Evolutionary conservation across 352 stramenopile genomes (phyloP), one percentile per base, ranked within the genome.

Genomic region (Phytophthora cryptogea): DNA sequence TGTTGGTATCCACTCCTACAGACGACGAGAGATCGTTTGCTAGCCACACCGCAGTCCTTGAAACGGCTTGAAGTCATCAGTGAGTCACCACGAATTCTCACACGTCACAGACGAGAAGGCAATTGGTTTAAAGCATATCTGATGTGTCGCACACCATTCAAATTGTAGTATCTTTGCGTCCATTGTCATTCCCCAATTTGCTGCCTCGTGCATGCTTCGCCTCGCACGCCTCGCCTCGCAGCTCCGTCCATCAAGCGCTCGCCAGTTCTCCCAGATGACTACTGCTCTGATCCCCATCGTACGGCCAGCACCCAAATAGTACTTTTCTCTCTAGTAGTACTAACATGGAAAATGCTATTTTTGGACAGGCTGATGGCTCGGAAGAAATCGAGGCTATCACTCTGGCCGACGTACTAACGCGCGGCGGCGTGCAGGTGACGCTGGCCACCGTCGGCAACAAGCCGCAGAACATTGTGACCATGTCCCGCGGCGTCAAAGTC

Each of bases 341-440:
- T 63, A 43, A 50, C 13, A 1, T 44, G 7, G 23, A n/a, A n/a
- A 23, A 32, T 36, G 16, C 2, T 53, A 61, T 3, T 42, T 27
- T 5, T 30, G 1, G 1, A 23, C 11, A 92, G 85, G 85, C 83
- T n/a, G 81, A 92, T 59, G 85, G 79, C 36, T 90, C 66, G 26
- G 85, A 94, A 74, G 85, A 94, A 53, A 91, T 92, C 56, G 85
- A 94, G 63, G 85, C 85, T 17, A 74, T 91, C 47, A 86, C 82
- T 28, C 54, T 94, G 9, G 73, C 82, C 1, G 79, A 92, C 47
- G 83, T 94, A 39, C 68, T 94, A 36, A 76, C 81, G 36, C 82
- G 83, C 45, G 85, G 81, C 17, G 82, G 80, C 30, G 70, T 92
- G 16, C 41, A 82, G 46, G 80, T 90, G 23, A 94, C 82, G 31